Evolutionary conservation across 139 green algal species (phyloP).

Genomic region (Chlorella vulgaris): DNA sequence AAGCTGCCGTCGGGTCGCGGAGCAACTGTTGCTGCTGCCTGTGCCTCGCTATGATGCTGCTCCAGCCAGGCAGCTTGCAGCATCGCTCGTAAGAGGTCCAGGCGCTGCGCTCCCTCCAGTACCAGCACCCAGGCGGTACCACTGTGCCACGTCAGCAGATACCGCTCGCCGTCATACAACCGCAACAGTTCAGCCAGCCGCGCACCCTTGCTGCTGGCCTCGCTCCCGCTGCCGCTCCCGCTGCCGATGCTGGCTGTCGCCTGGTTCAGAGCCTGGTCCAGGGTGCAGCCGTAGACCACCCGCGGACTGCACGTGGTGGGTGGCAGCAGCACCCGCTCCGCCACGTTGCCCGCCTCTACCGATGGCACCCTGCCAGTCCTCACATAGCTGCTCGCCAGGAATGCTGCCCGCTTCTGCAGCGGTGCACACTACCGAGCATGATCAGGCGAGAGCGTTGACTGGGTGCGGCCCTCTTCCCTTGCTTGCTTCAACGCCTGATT

Average conservation of each 20-base stretch:
- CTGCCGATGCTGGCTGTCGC: neutral
- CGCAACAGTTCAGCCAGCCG: constrained; percentile 33
- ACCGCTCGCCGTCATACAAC: constrained; percentile 56
- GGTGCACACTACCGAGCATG: too few relatives aligned
- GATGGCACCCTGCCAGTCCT: constrained; percentile 29
- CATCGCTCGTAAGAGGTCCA: constrained; percentile 55
- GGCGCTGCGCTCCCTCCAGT: constrained; percentile 34
- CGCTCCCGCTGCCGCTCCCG: neutral
- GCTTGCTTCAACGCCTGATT: too few relatives aligned
- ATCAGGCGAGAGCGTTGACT: neutral
- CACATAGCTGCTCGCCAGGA: constrained; percentile 47
- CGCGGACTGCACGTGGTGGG: constrained; percentile 29
- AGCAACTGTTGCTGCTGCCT: neutral
- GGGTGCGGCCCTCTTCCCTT: too few relatives aligned
- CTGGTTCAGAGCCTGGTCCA: constrained; percentile 41
- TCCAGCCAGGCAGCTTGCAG: constrained; percentile 76
- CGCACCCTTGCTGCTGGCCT: neutral
- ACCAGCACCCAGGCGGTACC: constrained; percentile 60
- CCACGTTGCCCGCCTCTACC: constrained; percentile 39
- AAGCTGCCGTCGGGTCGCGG: constrained; percentile 5
- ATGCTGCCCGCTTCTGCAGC: constrained; percentile 14
- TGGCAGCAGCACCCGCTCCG: constrained; percentile 52
- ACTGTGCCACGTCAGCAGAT: constrained; percentile 63
- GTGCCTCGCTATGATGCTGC: neutral
- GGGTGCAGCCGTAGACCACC: constrained; percentile 42